Evolutionary conservation across 495 filamentous ascomycete genomes (phyloP), one percentile per base, ranked within the genome.

Genomic region (Glarea lozoyensis): DNA sequence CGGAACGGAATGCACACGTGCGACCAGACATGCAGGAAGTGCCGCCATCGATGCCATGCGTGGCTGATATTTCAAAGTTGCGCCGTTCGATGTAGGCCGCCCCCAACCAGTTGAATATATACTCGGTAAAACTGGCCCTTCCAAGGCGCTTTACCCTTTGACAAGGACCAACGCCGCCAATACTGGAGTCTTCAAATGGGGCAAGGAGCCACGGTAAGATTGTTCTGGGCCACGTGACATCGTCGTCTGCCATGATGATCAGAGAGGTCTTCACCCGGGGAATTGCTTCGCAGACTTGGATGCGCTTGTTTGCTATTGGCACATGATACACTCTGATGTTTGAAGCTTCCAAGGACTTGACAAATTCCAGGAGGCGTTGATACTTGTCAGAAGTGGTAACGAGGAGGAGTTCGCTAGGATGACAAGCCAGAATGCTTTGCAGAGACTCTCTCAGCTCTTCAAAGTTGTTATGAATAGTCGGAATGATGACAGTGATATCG

Each of bases 61-160:
- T 89, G 9, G 87, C 84, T 33, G 84, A 86, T 58, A 86, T 89
- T 60, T 94, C 87, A 56, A 90, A 94, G 57, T 90, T 92, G 34
- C 87, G 72, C 29, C 87, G 70, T 55, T 88, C 82, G 36, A 94
- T 79, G 56, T 94, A 94, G 23, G 81, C 67, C 19, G 84, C 83
- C 1, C 85, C 86, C 12, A 94, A 70, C 62, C 81, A 94, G 50
- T 81, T 79, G 75, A 74, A 92, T 40, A 81, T 58, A 13, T 70
- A 70, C 41, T 75, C 71, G 22, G 59, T 65, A 34, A 79, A 56
- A 29, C 71, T 76, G 10, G 73, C 79, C 10, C 61, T 56, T 45
- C 64, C 65, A 22, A 79, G 67, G 35, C 86, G 77, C 49, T 80
- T 81, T 45, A 92, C 73, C 36, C 84, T 66, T 62, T 94, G 87